Evolutionary conservation across 805 yeast species (phyloP), one percentile per base, ranked within the genome.

Genomic region (Kluyveromyces siamensis): DNA sequence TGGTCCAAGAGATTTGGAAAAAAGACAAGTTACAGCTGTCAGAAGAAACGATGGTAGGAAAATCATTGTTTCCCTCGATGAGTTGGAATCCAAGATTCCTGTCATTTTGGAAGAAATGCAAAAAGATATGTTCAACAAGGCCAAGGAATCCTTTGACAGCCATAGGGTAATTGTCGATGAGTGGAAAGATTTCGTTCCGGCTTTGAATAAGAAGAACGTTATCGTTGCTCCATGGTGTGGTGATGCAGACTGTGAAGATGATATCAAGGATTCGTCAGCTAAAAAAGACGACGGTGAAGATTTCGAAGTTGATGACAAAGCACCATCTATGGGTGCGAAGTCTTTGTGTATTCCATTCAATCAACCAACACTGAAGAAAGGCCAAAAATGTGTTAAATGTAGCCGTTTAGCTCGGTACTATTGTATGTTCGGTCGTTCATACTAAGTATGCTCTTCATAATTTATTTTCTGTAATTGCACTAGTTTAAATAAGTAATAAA

Each of bases 251-350:
- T 93, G 99, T 78, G 99, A 93, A 72, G 99, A 93, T 59, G 91
- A 86, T 59, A 95, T 93, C 71, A 93, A 95, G 77, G 96, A 90
- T 44, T 75, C 87, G 41, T 88, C 95, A 40, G 75, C 80, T 40
- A 82, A 76, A 69, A 80, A 83, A 64, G 85, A 84, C 65, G 83
- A 81, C 59, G 85, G 88, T 57, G 91, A 84, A 54, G 95, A 86
- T 56, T 87, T 81, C 58, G 96, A 86, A 67, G 84, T 75, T 44
- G 99, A 93, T 66, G 98, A 93, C 64, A 85, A 87, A 69, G 88
- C 99, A 21, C 99, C 99, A 66, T 82, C 95, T 46, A 93, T 93
- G 99, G 99, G 99, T 65, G 99, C 99, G 57, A 93, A 93, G 76
- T 85, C 96, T 18, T 77, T 93, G 70, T 93, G 99, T 79, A 90